phyloP scores from a whole-genome alignment of 176 grass and related monocot species.

The sorghum (Sorghum bicolor) region DNA sequence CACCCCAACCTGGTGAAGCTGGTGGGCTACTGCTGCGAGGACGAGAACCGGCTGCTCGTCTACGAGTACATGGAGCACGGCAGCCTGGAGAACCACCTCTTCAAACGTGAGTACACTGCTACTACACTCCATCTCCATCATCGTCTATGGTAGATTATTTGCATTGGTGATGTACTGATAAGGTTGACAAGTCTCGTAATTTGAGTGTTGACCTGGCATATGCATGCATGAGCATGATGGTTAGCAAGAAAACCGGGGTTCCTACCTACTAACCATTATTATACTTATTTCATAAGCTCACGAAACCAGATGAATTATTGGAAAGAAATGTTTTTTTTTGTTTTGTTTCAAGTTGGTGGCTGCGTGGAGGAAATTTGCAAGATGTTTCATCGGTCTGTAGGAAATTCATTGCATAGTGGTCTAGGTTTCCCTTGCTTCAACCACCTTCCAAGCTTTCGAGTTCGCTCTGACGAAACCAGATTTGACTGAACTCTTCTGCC shows the following conservation, averaged over 20 bases:
- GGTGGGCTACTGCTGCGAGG: constrained; percentile 84
- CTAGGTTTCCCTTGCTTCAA: constrained; percentile 7
- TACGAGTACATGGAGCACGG: constrained; percentile 72
- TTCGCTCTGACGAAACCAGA: constrained; percentile 21
- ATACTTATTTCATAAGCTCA: not conserved
- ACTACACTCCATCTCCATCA: not conserved
- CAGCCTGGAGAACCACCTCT: constrained; percentile 74
- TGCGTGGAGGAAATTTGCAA: not conserved
- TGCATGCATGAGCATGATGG: not conserved
- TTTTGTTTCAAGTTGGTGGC: not conserved
- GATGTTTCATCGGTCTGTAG: not conserved
- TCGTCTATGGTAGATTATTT: not conserved
- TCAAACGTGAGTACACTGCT: constrained; percentile 42
- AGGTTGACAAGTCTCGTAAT: not conserved
- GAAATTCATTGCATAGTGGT: not conserved
- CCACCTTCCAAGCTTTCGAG: constrained; percentile 33
- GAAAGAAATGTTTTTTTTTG: not conserved
- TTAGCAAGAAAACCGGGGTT: not conserved
- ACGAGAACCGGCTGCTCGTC: constrained; percentile 63
- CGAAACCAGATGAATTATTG: not conserved
- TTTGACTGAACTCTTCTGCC: constrained; percentile 7
- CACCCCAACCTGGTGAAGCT: constrained; percentile 87
- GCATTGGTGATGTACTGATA: not conserved
- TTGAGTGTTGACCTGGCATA: not conserved
- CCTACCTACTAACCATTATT: not conserved